Percentiles rank a stretch among this genome's conserved stretches.
Evolutionary conservation across 1,139 yeast species (phyloP).

Genomic region (Candida mesenterica): DNA sequence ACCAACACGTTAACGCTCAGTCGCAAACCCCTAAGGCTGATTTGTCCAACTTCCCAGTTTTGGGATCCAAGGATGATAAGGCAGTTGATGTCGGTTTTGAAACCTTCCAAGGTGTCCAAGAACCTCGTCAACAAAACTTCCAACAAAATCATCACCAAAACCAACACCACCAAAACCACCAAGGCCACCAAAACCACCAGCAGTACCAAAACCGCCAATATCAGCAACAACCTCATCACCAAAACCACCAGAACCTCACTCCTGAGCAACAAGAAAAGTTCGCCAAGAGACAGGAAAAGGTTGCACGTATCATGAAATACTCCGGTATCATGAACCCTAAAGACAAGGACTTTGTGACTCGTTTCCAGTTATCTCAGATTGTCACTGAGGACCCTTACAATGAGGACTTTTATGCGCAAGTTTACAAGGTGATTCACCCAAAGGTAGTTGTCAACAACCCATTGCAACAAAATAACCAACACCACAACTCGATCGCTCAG

Average conservation of each 20-base stretch:
- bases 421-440: constrained; percentile 78
- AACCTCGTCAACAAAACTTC: constrained; percentile 12
- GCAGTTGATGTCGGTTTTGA: constrained; percentile 2
- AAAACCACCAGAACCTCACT: constrained; percentile 36
- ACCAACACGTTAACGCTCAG: constrained; percentile 4
- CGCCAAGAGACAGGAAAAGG: constrained; percentile 74
- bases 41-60: constrained; percentile 49
- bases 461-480: constrained; percentile 44
- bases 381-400: constrained; percentile 97
- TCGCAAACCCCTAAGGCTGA: constrained; percentile 28
- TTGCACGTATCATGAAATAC: constrained; percentile 72
- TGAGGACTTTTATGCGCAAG: constrained; percentile 96
- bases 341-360: constrained; percentile 92
- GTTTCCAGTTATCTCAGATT: constrained; percentile 92
- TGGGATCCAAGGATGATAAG: constrained; percentile 41
- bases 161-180: constrained; percentile 15
- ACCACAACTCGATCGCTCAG: constrained; percentile 75
- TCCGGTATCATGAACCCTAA: constrained; percentile 96
- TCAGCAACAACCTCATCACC: constrained; percentile 14
- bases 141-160: constrained; percentile 14
- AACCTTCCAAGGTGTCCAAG: constrained; percentile 13
- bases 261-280: constrained; percentile 54
- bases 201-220: constrained; percentile 11
- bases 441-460: constrained; percentile 47
- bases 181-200: constrained; percentile 8